Evolutionary conservation across 805 yeast species (phyloP).

Genomic region (Candida cerambycidarum): DNA sequence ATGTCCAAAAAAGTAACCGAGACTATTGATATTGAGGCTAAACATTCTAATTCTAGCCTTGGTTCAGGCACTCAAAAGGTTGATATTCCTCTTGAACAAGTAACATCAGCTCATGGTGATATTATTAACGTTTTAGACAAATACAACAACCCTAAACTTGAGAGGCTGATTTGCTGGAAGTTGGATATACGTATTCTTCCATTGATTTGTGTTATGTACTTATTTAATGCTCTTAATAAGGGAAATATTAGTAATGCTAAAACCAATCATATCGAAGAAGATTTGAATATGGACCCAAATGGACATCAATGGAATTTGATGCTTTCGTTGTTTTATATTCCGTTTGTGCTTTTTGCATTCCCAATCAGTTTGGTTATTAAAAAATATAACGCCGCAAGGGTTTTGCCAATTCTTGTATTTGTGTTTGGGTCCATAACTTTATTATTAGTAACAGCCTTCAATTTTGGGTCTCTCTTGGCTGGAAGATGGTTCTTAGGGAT

Average conservation of each 20-base stretch:
- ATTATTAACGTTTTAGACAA: slow-evolving; percentile 16
- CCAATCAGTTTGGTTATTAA: slow-evolving; percentile 44
- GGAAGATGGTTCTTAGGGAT: slow-evolving; percentile 41
- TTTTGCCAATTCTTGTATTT: slow-evolving; percentile 45
- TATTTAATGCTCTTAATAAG: slow-evolving; percentile 49
- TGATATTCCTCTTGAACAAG: slow-evolving; percentile 14
- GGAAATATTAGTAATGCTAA: slow-evolving; percentile 52
- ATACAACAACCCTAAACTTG: slow-evolving; percentile 20
- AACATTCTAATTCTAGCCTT: slow-evolving; percentile 4
- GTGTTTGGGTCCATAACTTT: slow-evolving; percentile 45
- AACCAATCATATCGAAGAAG: slow-evolving; percentile 44
- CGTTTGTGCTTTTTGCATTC: slow-evolving; percentile 45
- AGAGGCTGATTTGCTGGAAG: slow-evolving; percentile 35
- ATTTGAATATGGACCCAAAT: slow-evolving; percentile 31
- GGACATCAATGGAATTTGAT: slow-evolving; percentile 47
- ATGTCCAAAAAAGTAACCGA: neutral
- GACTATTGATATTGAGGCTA: slow-evolving; percentile 7
- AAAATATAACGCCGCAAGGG: slow-evolving; percentile 42
- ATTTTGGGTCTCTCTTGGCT: slow-evolving; percentile 34
- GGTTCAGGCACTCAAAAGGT: neutral
- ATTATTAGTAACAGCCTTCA: slow-evolving; percentile 33
- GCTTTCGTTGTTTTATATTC: slow-evolving; percentile 46
- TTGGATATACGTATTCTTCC: slow-evolving; percentile 47
- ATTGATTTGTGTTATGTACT: slow-evolving; percentile 44
- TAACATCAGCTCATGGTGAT: slow-evolving; percentile 18